Evolutionary conservation across 352 stramenopile genomes (phyloP).

Genomic region (Blastocystis sp.): DNA sequence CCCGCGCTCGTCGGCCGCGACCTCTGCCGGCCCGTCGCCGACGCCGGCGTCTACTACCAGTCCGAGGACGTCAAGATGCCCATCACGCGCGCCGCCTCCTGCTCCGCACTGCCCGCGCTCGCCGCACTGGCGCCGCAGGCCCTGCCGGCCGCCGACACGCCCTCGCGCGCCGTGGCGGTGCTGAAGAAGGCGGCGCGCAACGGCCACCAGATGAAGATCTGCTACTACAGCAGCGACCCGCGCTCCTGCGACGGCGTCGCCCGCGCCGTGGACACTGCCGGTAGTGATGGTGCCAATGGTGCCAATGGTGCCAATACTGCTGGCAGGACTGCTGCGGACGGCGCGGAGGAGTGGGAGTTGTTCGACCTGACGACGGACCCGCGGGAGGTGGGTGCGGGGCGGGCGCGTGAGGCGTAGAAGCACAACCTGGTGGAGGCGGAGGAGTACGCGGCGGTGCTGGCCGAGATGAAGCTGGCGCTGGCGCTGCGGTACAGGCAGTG

Average conservation of each 20-base stretch:
- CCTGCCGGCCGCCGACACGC: neutral
- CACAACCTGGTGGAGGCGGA: neutral
- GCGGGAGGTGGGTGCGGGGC: neutral
- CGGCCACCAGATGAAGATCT: constrained; percentile 12
- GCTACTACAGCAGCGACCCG: constrained; percentile 53
- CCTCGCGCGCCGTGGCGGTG: constrained; percentile 6
- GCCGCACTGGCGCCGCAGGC: neutral
- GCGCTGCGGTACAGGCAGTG: neutral
- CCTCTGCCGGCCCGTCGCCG: neutral
- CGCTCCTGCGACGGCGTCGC: constrained; percentile 3
- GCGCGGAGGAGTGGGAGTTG: constrained; percentile 7
- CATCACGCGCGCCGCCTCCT: neutral
- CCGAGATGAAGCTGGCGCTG: constrained; percentile 2
- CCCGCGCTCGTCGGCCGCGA: neutral
- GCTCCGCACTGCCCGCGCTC: neutral
- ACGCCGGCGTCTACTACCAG: constrained; percentile 20
- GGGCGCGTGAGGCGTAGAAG: neutral
- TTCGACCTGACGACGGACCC: constrained; percentile 9
- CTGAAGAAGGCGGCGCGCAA: neutral
- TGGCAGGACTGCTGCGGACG: neutral
- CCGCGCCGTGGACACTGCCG: too few species aligned
- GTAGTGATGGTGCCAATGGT: neutral
- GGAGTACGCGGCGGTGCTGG: neutral
- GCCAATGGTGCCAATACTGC: too few species aligned
- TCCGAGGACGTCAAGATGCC: constrained; percentile 42